Percentiles rank a stretch among this genome's conserved stretches.
Conservation (phyloP, 495 filamentous ascomycete genomes). For the Neurospora sp. region DNA sequence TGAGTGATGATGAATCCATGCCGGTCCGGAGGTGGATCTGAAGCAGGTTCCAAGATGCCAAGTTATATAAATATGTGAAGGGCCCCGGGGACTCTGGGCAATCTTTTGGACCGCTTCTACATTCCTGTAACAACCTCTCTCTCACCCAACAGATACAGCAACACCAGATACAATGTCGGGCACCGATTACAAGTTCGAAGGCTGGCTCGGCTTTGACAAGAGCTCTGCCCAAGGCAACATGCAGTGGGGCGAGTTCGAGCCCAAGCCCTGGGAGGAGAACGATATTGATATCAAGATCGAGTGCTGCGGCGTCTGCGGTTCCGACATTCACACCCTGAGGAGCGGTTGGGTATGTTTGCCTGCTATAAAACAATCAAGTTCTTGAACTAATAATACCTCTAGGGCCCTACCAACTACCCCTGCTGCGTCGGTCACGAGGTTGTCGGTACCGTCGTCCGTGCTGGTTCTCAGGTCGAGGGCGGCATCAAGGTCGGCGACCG, state of each 20-base stretch:
- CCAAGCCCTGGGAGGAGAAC: conserved; percentile 67
- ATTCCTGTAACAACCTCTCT: not conserved
- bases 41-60: not conserved
- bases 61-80: not conserved
- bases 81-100: not conserved
- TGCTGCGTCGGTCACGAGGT: conserved; percentile 80
- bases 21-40: not conserved
- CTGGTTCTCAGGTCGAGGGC: conserved; percentile 47
- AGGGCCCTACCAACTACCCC: conserved; percentile 57
- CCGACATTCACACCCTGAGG: conserved; percentile 65
- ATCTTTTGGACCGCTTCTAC: not conserved
- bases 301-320: conserved; percentile 79
- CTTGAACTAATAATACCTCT: not conserved
- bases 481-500: conserved; percentile 68
- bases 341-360: conserved; percentile 52
- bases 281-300: conserved; percentile 72
- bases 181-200: conserved; percentile 50
- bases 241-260: conserved; percentile 58
- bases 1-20: not conserved
- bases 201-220: conserved; percentile 65
- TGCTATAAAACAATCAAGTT: not conserved
- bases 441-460: conserved; percentile 60
- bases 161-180: conserved; percentile 10
- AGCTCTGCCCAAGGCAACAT: conserved; percentile 57
- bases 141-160: not conserved